Conservation (phyloP, 208 protist genomes). For the Angomonas desouzai region DNA sequence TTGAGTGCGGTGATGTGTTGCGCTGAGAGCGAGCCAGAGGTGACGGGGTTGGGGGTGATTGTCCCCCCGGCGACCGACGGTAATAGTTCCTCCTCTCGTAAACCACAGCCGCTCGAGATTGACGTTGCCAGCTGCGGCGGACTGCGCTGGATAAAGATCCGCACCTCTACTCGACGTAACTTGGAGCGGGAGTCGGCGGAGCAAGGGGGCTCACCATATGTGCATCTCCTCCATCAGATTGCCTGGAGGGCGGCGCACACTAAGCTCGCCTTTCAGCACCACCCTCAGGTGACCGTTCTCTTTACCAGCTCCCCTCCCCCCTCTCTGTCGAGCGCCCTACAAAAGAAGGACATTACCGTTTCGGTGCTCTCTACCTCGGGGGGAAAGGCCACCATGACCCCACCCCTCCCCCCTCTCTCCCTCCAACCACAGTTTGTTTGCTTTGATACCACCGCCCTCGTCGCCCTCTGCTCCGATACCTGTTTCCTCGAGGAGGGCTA, state of each 20-base stretch:
- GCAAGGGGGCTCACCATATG: conserved; percentile 17
- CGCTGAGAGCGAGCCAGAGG: background rate
- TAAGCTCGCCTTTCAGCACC: conserved; percentile 9
- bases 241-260: background rate
- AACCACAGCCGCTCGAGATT: conserved; percentile 25
- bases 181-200: conserved; percentile 22
- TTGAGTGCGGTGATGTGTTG: background rate
- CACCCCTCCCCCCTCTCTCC: conserved; percentile 18
- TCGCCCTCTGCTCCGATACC: conserved; percentile 65
- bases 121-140: conserved; percentile 51
- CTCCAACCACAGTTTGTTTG: conserved; percentile 30
- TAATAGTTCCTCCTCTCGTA: background rate
- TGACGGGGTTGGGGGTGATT: background rate
- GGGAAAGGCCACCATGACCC: background rate
- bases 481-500: conserved; percentile 31
- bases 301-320: conserved; percentile 21
- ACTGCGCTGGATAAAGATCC: conserved; percentile 66
- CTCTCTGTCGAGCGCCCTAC: conserved; percentile 11
- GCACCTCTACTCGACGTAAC: conserved; percentile 24
- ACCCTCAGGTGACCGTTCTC: conserved; percentile 29
- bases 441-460: conserved; percentile 71
- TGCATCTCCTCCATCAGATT: conserved; percentile 8
- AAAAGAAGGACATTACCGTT: conserved; percentile 3
- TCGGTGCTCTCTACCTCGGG: background rate
- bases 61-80: background rate